Evolutionary conservation across 73 alveolate species (phyloP).

Genomic region (Durusdinium trenchii): DNA sequence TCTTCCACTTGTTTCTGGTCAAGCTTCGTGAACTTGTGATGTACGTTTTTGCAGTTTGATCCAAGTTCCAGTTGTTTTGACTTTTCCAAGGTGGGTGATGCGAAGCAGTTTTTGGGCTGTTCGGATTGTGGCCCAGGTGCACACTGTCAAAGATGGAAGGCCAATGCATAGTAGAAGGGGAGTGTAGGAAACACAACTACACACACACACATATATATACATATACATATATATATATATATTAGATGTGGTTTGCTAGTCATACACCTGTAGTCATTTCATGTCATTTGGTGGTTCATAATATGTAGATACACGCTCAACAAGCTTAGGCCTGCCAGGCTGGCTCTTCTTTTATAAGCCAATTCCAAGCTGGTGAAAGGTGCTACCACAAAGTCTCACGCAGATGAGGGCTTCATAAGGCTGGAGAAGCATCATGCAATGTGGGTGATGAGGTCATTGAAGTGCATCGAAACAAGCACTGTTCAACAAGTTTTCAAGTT

Average conservation of each 20-base stretch:
- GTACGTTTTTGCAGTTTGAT: not conserved
- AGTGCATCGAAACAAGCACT: not conserved
- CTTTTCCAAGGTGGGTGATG: conserved; percentile 62
- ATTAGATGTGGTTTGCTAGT: no score
- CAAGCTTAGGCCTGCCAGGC: no score
- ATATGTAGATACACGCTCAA: no score
- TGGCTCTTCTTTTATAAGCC: not conserved
- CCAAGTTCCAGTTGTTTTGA: not conserved
- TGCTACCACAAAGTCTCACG: not conserved
- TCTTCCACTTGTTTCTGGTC: no score
- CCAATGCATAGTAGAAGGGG: no score
- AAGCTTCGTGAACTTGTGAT: not conserved
- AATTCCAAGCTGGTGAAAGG: not conserved
- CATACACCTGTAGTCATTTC: no score
- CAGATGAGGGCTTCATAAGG: conserved; percentile 62
- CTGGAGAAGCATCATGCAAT: not conserved
- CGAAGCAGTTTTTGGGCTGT: conserved; percentile 79
- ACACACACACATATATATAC: no score
- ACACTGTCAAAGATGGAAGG: not conserved
- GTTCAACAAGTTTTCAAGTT: no score
- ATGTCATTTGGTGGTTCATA: no score
- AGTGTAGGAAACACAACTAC: no score
- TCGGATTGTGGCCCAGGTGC: conserved; percentile 58
- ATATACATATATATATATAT: no score
- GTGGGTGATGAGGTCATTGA: not conserved